A percentile compares a stretch with the other conserved stretches of the same genome.
phyloP scores from a whole-genome alignment of 352 stramenopile species.

The Pythium rhizo-oryzae region DNA sequence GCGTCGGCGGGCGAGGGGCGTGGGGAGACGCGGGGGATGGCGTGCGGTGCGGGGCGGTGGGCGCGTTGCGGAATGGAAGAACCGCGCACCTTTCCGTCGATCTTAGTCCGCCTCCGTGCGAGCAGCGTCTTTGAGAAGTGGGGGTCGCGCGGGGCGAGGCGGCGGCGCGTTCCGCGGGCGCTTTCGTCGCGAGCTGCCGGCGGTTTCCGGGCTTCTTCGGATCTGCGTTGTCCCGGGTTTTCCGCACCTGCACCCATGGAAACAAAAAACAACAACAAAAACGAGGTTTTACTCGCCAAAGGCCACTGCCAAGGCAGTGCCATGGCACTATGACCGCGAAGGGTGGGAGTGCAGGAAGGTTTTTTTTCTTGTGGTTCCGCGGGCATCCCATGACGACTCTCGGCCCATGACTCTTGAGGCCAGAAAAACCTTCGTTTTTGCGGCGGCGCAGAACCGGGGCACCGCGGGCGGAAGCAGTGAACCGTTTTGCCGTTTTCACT shows the following conservation, averaged over 20 bases:
- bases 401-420: conserved; percentile 2
- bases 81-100: conserved; percentile 35
- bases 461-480: neutral
- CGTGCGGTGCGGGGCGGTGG: neutral
- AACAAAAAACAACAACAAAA: conserved; percentile 13
- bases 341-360: conserved; percentile 6
- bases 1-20: neutral
- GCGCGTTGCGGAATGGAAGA: conserved; percentile 34
- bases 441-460: conserved; percentile 3
- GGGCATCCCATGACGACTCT: neutral
- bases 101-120: conserved; percentile 33
- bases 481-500: neutral
- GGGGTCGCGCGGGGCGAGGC: conserved; percentile 6
- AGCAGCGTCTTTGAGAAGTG: conserved; percentile 17
- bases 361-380: conserved; percentile 26
- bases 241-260: conserved; percentile 8
- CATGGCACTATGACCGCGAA: too few species aligned
- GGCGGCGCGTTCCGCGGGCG: conserved; percentile 16
- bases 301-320: neutral
- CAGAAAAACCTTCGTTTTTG: conserved; percentile 20
- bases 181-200: conserved; percentile 29
- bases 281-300: conserved; percentile 4
- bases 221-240: conserved; percentile 20
- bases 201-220: conserved; percentile 51
- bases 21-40: too few species aligned